A percentile compares a stretch with the other conserved stretches of the same genome.
Evolutionary conservation across 208 protist species (phyloP).

Genomic region (Trypanosoma platydactyli): DNA sequence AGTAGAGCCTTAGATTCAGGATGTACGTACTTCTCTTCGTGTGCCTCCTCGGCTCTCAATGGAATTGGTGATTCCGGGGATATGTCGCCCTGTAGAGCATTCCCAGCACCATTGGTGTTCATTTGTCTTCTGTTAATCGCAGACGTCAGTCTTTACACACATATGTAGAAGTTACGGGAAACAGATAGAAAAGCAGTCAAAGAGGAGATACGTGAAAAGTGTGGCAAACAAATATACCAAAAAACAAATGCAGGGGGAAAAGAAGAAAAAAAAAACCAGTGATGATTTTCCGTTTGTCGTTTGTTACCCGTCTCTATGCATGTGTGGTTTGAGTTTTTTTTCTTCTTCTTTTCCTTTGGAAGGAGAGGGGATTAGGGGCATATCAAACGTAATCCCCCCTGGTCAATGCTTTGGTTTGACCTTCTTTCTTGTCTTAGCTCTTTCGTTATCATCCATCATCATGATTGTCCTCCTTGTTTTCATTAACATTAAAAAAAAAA

Average conservation of each 20-base stretch:
- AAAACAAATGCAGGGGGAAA: background rate
- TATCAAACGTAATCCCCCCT: too few species aligned
- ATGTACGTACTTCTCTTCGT: slow-evolving; percentile 28
- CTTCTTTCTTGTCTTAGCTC: too few species aligned
- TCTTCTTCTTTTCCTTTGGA: too few species aligned
- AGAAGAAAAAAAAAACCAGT: too few species aligned
- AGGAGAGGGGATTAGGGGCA: too few species aligned
- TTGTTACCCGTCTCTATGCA: too few species aligned
- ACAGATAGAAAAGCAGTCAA: background rate
- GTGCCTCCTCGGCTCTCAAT: slow-evolving; percentile 14
- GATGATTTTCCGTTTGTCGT: too few species aligned
- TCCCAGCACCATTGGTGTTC: background rate
- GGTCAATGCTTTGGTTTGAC: background rate
- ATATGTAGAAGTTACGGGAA: background rate
- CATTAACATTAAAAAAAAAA: too few species aligned
- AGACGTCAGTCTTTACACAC: background rate
- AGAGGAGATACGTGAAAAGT: background rate
- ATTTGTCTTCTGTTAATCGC: background rate
- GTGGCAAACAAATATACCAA: background rate
- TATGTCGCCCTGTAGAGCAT: background rate
- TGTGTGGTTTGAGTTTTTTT: too few species aligned
- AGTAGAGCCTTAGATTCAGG: slow-evolving; percentile 31
- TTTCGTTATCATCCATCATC: background rate
- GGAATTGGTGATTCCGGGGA: background rate
- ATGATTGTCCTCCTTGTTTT: too few species aligned